A percentile compares a stretch with the other conserved stretches of the same genome.
phyloP scores from a whole-genome alignment of 2,329 filamentous ascomycete genomes.

The Colletotrichum viniferum region DNA sequence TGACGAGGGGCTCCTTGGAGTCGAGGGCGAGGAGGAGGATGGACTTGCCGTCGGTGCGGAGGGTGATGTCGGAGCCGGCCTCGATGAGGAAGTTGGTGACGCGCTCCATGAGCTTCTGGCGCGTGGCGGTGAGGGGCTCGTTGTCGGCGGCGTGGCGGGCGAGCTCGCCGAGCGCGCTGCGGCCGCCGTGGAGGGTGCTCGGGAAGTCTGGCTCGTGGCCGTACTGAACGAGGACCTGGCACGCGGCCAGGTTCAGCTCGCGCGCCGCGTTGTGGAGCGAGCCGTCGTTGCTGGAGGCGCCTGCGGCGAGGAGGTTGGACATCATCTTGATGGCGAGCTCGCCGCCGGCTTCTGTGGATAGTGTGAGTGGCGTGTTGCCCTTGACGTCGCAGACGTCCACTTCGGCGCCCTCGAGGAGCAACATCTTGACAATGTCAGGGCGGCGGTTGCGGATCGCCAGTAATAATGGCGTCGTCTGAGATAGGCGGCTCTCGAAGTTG shows the following conservation, averaged over 20 bases:
- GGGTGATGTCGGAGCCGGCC: conserved; percentile 59
- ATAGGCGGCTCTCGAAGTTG: conserved; percentile 56
- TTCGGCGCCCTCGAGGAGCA: conserved; percentile 64
- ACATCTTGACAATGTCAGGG: conserved; percentile 59
- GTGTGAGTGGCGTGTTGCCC: conserved; percentile 63
- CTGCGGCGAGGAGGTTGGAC: conserved; percentile 57
- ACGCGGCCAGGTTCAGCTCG: conserved; percentile 60
- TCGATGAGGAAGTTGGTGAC: conserved; percentile 62
- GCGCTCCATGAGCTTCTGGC: conserved; percentile 60
- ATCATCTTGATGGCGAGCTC: conserved; percentile 59
- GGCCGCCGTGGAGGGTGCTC: conserved; percentile 64
- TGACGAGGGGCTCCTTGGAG: conserved; percentile 56
- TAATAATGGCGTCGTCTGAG: conserved; percentile 62
- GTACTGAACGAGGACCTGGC: conserved; percentile 60
- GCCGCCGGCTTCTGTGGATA: conserved; percentile 61
- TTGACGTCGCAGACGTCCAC: conserved; percentile 61
- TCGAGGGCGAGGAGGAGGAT: conserved; percentile 65
- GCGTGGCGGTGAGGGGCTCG: conserved; percentile 46
- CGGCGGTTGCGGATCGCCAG: conserved; percentile 61
- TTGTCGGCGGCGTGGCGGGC: conserved; percentile 59
- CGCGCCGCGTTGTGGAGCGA: conserved; percentile 70
- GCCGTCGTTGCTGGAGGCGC: conserved; percentile 65
- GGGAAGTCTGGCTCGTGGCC: conserved; percentile 70
- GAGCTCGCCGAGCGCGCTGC: conserved; percentile 67
- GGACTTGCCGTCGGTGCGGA: conserved; percentile 62